These are phyloP conservation scores for Cantharellus anzutake DNA, from an alignment of 768 basidiomycete species.

Conservation along the genomic window DNA sequence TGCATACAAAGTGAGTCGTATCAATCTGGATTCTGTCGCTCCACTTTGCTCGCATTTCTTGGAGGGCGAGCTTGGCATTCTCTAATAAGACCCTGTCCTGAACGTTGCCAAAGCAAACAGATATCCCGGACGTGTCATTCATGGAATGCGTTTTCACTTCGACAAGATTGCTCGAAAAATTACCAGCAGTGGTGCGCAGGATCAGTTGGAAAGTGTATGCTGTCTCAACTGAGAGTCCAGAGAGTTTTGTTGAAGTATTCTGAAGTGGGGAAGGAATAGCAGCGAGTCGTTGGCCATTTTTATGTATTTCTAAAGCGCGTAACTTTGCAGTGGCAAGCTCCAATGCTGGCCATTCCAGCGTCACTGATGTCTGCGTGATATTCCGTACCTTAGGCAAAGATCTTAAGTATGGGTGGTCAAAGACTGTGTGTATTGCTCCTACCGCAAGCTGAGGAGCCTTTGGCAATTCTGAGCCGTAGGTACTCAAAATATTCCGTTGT, in stretches of 20 bases:
- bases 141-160: constrained; percentile 84
- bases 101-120: constrained; percentile 85
- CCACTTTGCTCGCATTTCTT: constrained; percentile 79
- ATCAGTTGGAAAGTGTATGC: constrained; percentile 92
- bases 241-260: constrained; percentile 79
- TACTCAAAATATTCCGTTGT: constrained; percentile 59
- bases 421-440: constrained; percentile 11
- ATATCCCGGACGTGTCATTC: constrained; percentile 84
- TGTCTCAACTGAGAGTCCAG: constrained; percentile 59
- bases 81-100: constrained; percentile 58
- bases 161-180: constrained; percentile 68
- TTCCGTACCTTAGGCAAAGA: constrained; percentile 47
- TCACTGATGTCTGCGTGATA: constrained; percentile 91
- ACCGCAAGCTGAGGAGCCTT: constrained; percentile 58
- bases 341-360: constrained; percentile 84
- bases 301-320: constrained; percentile 80
- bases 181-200: constrained; percentile 81
- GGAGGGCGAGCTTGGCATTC: constrained; percentile 60
- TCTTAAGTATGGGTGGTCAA: neutral
- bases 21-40: constrained; percentile 91
- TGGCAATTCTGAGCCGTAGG: constrained; percentile 52
- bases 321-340: constrained; percentile 72
- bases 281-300: constrained; percentile 74
- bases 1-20: constrained; percentile 96
- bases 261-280: constrained; percentile 63